Evolutionary conservation across 169 alveolate species (phyloP).

Genomic region (Cryptosporidium sp.): DNA sequence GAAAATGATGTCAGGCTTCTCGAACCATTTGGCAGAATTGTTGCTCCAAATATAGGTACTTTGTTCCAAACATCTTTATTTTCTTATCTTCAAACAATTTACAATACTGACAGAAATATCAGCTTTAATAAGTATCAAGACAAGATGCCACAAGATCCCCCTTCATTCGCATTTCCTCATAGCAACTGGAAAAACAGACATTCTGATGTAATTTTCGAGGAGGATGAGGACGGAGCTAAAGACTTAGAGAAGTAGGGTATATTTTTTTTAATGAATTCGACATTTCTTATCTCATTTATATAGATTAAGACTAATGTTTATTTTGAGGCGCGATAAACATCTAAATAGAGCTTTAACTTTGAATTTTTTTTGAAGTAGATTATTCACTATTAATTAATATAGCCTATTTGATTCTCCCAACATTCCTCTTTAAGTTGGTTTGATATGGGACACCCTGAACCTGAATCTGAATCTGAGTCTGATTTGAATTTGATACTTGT

Average conservation of each 20-base stretch:
- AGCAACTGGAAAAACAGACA: constrained; percentile 72
- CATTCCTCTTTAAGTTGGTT: constrained; percentile 24
- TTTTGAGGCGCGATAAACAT: neutral
- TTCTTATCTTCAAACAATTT: constrained; percentile 58
- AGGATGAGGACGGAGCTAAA: constrained; percentile 66
- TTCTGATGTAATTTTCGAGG: constrained; percentile 69
- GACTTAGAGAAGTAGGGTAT: constrained; percentile 24
- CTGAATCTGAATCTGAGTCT: neutral
- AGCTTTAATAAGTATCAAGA: constrained; percentile 65
- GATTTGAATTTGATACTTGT: neutral
- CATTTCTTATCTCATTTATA: neutral
- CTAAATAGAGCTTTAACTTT: neutral
- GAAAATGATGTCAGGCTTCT: constrained; percentile 65
- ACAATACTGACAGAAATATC: constrained; percentile 30
- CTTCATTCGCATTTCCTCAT: constrained; percentile 38
- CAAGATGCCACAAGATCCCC: constrained; percentile 76
- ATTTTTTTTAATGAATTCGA: neutral
- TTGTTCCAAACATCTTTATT: constrained; percentile 69
- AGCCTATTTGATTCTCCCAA: constrained; percentile 7
- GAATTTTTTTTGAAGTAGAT: neutral
- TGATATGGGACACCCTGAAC: constrained; percentile 34
- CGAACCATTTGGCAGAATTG: constrained; percentile 71
- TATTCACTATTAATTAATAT: neutral
- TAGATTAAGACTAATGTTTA: constrained; percentile 1
- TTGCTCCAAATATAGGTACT: constrained; percentile 70